Evolutionary conservation across 2,329 filamentous ascomycete genomes (phyloP).

Genomic region (Fusarium fracticaudum): DNA sequence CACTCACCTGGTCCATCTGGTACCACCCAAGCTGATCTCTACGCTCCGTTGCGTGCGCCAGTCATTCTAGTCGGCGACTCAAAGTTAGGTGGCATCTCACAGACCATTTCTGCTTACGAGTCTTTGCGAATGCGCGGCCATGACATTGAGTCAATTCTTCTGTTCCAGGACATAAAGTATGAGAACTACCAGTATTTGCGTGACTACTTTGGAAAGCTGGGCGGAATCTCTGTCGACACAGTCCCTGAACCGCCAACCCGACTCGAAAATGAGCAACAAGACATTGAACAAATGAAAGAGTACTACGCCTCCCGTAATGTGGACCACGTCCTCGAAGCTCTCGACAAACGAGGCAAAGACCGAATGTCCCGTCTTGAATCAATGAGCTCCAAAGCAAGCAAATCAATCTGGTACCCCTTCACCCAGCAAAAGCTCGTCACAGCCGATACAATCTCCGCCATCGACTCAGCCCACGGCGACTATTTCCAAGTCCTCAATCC

Average conservation of each 20-base stretch:
- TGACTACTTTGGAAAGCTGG: slow-evolving; percentile 71
- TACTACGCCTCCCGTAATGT: slow-evolving; percentile 69
- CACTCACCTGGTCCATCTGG: slow-evolving; percentile 82
- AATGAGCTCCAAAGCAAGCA: slow-evolving; percentile 69
- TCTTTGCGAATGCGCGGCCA: slow-evolving; percentile 82
- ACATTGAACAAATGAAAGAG: slow-evolving; percentile 65
- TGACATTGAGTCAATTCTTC: slow-evolving; percentile 74
- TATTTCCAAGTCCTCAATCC: slow-evolving; percentile 74
- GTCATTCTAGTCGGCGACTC: slow-evolving; percentile 79
- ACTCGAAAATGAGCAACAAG: slow-evolving; percentile 51
- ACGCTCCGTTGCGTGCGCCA: slow-evolving; percentile 77
- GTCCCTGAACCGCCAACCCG: slow-evolving; percentile 68
- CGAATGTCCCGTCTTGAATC: slow-evolving; percentile 68
- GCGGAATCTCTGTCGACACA: slow-evolving; percentile 65
- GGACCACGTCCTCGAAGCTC: slow-evolving; percentile 56
- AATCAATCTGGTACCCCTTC: slow-evolving; percentile 86
- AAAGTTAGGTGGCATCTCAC: slow-evolving; percentile 80
- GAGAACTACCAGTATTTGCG: slow-evolving; percentile 74
- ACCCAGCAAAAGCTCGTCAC: slow-evolving; percentile 77
- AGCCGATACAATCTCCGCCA: slow-evolving; percentile 72
- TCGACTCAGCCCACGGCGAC: slow-evolving; percentile 84
- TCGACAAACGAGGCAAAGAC: slow-evolving; percentile 63
- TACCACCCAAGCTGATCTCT: slow-evolving; percentile 80
- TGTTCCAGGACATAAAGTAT: slow-evolving; percentile 74
- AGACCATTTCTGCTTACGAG: slow-evolving; percentile 83